A percentile compares a stretch with the other conserved stretches of the same genome.
Conservation (phyloP, 768 basidiomycete genomes). For the Tylopilus intermedius region DNA sequence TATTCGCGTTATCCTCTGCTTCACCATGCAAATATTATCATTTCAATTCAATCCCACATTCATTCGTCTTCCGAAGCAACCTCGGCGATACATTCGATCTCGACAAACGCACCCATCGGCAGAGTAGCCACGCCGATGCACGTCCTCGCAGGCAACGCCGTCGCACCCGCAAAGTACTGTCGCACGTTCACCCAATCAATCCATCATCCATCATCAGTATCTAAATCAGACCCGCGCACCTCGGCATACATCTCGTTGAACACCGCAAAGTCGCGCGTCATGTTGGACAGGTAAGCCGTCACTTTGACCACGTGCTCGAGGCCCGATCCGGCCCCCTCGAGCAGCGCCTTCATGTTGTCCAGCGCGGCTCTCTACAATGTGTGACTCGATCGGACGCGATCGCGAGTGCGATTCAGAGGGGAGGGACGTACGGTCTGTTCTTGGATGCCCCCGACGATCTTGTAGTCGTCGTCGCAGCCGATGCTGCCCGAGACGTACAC, state of each 20-base stretch:
- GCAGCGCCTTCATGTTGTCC: slow-evolving; percentile 35
- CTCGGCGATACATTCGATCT: slow-evolving; percentile 59
- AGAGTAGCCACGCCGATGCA: slow-evolving; percentile 53
- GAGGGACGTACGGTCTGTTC: slow-evolving; percentile 33
- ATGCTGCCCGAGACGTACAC: slow-evolving; percentile 41
- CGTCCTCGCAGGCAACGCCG: slow-evolving; percentile 50
- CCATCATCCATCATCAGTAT: neutral
- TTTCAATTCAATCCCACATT: neutral
- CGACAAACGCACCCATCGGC: slow-evolving; percentile 50
- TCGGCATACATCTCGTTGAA: slow-evolving; percentile 38
- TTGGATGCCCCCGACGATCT: slow-evolving; percentile 35
- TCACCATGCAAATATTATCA: neutral
- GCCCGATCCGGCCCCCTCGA: slow-evolving; percentile 36
- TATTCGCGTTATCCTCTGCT: neutral
- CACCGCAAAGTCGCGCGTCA: slow-evolving; percentile 32
- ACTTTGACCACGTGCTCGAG: slow-evolving; percentile 38
- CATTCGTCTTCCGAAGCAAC: neutral
- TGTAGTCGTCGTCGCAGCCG: slow-evolving; percentile 29
- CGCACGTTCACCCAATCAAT: neutral
- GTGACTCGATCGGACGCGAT: neutral
- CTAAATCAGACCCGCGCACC: slow-evolving; percentile 16
- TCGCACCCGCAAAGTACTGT: slow-evolving; percentile 43
- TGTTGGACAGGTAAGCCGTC: slow-evolving; percentile 36
- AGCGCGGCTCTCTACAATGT: slow-evolving; percentile 32
- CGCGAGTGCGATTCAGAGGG: neutral